These are phyloP conservation scores for Sugiyamaella mastotermitis DNA, from an alignment of 805 yeast species.

Conservation along the genomic window DNA sequence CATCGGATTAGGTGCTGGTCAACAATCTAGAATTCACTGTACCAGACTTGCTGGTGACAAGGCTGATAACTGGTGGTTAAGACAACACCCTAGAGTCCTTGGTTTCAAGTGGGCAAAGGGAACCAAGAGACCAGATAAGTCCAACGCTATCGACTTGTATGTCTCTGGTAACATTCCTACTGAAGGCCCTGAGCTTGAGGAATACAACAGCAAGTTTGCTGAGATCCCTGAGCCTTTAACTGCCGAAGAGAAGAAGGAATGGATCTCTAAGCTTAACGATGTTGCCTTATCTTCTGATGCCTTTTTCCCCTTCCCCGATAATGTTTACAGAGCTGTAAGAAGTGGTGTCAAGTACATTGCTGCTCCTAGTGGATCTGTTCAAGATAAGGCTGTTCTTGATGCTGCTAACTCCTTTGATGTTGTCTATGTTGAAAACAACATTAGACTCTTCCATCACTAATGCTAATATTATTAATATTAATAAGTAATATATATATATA, in stretches of 20 bases:
- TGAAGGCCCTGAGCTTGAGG: conserved; percentile 86
- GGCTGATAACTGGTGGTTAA: conserved; percentile 99
- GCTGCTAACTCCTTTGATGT: conserved; percentile 91
- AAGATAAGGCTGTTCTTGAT: conserved; percentile 91
- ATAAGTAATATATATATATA: too few relatives aligned
- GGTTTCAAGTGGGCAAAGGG: conserved; percentile 97
- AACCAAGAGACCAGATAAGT: conserved; percentile 96
- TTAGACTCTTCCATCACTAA: conserved; percentile 96
- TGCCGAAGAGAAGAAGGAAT: conserved; percentile 74
- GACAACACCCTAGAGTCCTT: conserved; percentile 94
- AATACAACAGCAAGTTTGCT: conserved; percentile 84
- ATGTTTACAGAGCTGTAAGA: conserved; percentile 94
- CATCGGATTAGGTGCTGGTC: conserved; percentile 98
- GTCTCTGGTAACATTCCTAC: conserved; percentile 90
- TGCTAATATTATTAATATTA: too few relatives aligned
- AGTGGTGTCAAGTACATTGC: conserved; percentile 95
- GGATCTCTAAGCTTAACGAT: conserved; percentile 72
- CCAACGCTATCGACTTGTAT: conserved; percentile 92
- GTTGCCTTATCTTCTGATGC: conserved; percentile 97
- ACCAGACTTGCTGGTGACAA: conserved; percentile 99
- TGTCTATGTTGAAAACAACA: conserved; percentile 94
- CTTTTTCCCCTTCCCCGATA: conserved; percentile 99
- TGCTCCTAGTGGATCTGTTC: conserved; percentile 96
- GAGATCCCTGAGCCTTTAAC: conserved; percentile 80
- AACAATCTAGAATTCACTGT: conserved; percentile 98